Conservation (phyloP, 2,329 filamentous ascomycete species). For the Talaromyces piceae region DNA sequence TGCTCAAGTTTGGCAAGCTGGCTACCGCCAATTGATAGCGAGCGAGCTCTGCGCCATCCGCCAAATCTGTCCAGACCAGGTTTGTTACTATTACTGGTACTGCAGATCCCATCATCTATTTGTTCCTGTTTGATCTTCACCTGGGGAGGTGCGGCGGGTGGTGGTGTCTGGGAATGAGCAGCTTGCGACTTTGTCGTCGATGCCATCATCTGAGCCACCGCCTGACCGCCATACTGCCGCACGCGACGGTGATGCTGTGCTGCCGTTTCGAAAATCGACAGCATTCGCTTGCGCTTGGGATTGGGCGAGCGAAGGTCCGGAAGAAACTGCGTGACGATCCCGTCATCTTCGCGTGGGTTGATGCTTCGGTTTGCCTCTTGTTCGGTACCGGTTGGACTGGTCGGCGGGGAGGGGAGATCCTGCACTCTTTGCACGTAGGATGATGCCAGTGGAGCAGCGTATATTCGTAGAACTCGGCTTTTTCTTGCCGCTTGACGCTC, state of each 20-base stretch:
- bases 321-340: constrained; percentile 28
- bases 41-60: constrained; percentile 23
- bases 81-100: constrained; percentile 11
- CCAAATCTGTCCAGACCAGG: constrained; percentile 22
- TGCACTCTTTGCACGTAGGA: constrained; percentile 27
- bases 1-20: constrained; percentile 16
- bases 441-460: constrained; percentile 29
- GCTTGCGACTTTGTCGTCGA: constrained; percentile 18
- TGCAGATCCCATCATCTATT: constrained; percentile 17
- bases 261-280: constrained; percentile 35
- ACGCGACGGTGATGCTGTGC: constrained; percentile 35
- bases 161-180: no score
- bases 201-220: constrained; percentile 36
- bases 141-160: constrained; percentile 19
- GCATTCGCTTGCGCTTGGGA: constrained; percentile 37
- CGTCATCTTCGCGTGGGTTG: constrained; percentile 2
- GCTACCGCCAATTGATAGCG: constrained; percentile 19
- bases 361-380: not conserved
- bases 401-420: constrained; percentile 26
- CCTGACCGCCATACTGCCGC: constrained; percentile 32
- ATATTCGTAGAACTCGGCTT: constrained; percentile 28
- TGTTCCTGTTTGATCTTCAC: constrained; percentile 30
- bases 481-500: constrained; percentile 21
- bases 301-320: constrained; percentile 32
- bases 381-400: constrained; percentile 16